phyloP scores from a whole-genome alignment of 1,284 basidiomycete genomes.

The Ceratobasidium sp. region DNA sequence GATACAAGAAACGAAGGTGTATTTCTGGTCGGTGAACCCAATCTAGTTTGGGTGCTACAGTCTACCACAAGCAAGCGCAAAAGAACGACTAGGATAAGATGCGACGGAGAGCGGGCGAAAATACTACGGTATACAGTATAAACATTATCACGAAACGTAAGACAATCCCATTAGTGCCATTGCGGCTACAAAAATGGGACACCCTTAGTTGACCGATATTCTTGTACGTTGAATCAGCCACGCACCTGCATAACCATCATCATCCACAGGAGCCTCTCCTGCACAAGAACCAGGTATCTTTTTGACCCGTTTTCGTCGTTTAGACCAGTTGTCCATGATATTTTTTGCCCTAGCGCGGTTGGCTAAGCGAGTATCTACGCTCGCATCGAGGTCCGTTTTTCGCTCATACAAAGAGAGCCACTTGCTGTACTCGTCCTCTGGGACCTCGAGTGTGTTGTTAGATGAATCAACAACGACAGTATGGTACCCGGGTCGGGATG shows the following conservation, averaged over 20 bases:
- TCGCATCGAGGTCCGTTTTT: slow-evolving; percentile 41
- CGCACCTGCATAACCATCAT: slow-evolving; percentile 45
- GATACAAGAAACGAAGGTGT: slow-evolving; percentile 60
- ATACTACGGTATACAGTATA: slow-evolving; percentile 29
- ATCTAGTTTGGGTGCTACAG: slow-evolving; percentile 8
- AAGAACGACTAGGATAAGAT: slow-evolving; percentile 28
- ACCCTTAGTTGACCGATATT: not conserved
- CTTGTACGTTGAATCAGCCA: not conserved
- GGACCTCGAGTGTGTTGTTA: slow-evolving; percentile 43
- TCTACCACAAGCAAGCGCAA: not conserved
- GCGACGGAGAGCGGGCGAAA: not conserved
- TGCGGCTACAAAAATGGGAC: slow-evolving; percentile 17
- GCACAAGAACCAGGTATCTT: slow-evolving; percentile 35
- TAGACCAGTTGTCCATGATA: slow-evolving; percentile 46
- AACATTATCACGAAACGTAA: slow-evolving; percentile 41
- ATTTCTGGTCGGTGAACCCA: slow-evolving; percentile 52
- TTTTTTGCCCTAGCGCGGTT: slow-evolving; percentile 44
- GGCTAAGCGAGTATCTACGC: slow-evolving; percentile 38
- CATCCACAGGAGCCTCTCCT: slow-evolving; percentile 40
- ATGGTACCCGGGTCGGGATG: slow-evolving; percentile 42
- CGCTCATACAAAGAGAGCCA: slow-evolving; percentile 43
- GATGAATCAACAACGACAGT: slow-evolving; percentile 44
- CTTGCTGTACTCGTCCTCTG: slow-evolving; percentile 43
- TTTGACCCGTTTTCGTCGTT: slow-evolving; percentile 44
- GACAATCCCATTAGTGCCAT: slow-evolving; percentile 46